Percentiles rank a stretch among this genome's conserved stretches.
These are phyloP conservation scores for Scheffersomyces parashehatae DNA, from an alignment of 1,139 yeast genomes.

Conservation along the genomic window DNA sequence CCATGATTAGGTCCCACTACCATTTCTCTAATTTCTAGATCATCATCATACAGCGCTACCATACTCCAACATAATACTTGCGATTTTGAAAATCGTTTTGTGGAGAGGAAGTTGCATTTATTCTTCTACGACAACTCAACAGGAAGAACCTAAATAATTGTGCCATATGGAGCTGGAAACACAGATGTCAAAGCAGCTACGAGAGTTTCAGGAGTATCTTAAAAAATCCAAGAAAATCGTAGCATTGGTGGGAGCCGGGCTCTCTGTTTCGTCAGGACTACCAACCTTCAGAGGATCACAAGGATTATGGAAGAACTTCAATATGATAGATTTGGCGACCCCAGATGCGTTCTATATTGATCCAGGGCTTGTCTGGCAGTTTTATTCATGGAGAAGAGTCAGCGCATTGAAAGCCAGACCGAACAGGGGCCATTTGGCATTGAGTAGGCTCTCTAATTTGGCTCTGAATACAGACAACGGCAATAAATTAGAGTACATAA, in stretches of 20 bases:
- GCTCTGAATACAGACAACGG: conserved; percentile 24
- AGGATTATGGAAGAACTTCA: conserved; percentile 77
- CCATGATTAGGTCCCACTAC: too few relatives aligned
- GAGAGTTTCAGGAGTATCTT: conserved; percentile 60
- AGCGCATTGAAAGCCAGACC: conserved; percentile 69
- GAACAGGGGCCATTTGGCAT: conserved; percentile 68
- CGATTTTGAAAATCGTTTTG: not conserved
- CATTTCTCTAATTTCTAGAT: too few relatives aligned
- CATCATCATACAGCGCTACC: too few relatives aligned
- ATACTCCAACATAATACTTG: too few relatives aligned
- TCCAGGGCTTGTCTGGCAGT: conserved; percentile 90
- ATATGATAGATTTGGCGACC: conserved; percentile 82
- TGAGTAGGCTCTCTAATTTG: conserved; percentile 50
- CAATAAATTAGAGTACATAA: conserved; percentile 41
- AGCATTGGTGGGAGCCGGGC: conserved; percentile 84
- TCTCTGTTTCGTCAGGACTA: conserved; percentile 75
- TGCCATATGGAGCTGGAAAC: not conserved
- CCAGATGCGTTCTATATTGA: conserved; percentile 85
- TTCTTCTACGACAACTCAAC: not conserved
- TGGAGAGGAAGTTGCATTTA: not conserved
- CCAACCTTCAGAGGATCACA: conserved; percentile 73
- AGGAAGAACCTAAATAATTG: too few relatives aligned
- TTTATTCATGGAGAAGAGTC: conserved; percentile 69
- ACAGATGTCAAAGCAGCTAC: conserved; percentile 11
- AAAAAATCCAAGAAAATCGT: conserved; percentile 55